A percentile compares a stretch with the other conserved stretches of the same genome.
phyloP scores from a whole-genome alignment of 345 rosid genomes.

The Barbarea vulgaris region DNA sequence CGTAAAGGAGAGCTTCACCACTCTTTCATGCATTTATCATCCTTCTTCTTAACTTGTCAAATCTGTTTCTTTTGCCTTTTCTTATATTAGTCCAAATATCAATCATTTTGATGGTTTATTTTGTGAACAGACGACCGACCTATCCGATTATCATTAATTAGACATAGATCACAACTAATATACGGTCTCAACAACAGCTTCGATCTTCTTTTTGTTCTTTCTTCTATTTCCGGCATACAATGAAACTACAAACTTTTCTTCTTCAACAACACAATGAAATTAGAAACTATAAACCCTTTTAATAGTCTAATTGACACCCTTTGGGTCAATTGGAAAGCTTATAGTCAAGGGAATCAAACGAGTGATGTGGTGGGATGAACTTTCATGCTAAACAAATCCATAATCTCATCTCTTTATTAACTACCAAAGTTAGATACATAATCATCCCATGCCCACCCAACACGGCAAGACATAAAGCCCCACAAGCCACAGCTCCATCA shows the following conservation, averaged over 20 bases:
- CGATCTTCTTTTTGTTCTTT: neutral
- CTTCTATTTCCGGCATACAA: neutral
- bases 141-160: conserved; percentile 18
- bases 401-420: neutral
- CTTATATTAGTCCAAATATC: neutral
- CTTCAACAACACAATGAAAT: conserved; percentile 6
- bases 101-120: neutral
- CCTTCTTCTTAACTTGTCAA: conserved; percentile 19
- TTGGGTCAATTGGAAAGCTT: conserved; percentile 14
- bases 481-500: conserved; percentile 34
- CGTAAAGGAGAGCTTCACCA: conserved; percentile 16
- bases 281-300: neutral
- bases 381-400: neutral
- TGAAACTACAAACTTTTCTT: conserved; percentile 1
- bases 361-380: conserved; percentile 22
- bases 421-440: conserved; percentile 11
- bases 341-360: conserved; percentile 14
- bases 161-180: neutral
- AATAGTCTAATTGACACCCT: neutral
- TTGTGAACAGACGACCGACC: conserved; percentile 3
- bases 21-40: conserved; percentile 20
- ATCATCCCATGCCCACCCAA: conserved; percentile 21
- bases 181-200: neutral
- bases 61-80: conserved; percentile 4
- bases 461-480: conserved; percentile 24